Conservation (phyloP, 2,329 filamentous ascomycete species). For the Curvularia verruculosa region DNA sequence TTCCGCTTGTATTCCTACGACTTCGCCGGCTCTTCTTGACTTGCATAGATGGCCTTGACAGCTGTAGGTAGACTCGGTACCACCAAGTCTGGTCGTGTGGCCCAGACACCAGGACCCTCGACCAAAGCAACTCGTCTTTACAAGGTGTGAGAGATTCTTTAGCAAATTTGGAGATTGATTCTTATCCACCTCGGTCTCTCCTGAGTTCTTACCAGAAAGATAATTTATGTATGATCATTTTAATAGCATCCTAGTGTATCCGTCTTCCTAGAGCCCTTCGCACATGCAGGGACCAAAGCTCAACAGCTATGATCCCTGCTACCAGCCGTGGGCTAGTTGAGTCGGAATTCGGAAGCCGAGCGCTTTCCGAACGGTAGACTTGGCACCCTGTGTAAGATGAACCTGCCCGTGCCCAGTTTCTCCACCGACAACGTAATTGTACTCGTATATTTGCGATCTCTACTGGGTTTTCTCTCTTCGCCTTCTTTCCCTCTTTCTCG, state of each 20-base stretch:
- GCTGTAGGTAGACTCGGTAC: background rate
- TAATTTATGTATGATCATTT: background rate
- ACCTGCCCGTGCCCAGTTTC: background rate
- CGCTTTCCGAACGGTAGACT: background rate
- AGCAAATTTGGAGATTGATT: background rate
- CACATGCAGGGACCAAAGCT: background rate
- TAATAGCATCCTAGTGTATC: background rate
- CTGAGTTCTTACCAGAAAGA: background rate
- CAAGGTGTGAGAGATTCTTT: background rate
- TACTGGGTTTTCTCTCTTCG: background rate
- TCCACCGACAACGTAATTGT: too few relatives aligned
- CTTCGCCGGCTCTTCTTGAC: background rate
- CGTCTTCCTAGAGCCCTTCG: background rate
- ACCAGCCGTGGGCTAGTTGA: background rate
- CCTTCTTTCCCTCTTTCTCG: background rate
- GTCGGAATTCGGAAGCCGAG: constrained; percentile 1
- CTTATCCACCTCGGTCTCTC: background rate
- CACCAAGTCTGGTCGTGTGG: background rate
- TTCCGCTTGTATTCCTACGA: background rate
- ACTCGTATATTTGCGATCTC: background rate
- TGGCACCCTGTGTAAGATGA: background rate
- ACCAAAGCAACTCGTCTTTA: background rate
- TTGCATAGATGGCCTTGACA: background rate
- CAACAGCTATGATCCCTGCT: background rate
- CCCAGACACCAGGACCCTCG: background rate